A percentile compares a stretch with the other conserved stretches of the same genome.
Conservation (phyloP, 2,329 filamentous ascomycete species). For the Lojkania enalia region DNA sequence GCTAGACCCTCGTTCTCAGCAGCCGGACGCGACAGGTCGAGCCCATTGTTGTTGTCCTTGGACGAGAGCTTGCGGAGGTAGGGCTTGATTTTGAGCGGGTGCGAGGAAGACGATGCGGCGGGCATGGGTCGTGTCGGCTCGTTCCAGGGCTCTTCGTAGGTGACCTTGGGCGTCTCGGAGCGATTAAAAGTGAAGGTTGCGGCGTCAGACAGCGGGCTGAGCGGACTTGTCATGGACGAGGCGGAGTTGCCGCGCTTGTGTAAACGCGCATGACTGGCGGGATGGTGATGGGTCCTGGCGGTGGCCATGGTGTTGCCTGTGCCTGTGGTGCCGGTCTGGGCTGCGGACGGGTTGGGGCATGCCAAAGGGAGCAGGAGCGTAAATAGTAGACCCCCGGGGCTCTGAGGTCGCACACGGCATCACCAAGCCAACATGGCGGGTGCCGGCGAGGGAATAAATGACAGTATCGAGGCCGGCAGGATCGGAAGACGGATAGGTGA, state of each 20-base stretch:
- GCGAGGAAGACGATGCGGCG: constrained; percentile 21
- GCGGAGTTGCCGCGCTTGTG: constrained; percentile 47
- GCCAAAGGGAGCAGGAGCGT: constrained; percentile 1
- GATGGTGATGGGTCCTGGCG: constrained; percentile 24
- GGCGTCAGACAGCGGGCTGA: constrained; percentile 35
- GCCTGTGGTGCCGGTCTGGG: constrained; percentile 5
- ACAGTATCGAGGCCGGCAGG: constrained; percentile 10
- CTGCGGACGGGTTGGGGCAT: constrained; percentile 9
- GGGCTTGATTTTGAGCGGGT: constrained; percentile 56
- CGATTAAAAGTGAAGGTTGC: constrained; percentile 38
- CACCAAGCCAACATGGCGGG: constrained; percentile 28
- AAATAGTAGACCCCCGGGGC: constrained; percentile 19
- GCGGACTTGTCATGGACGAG: constrained; percentile 41
- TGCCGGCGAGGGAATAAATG: not conserved
- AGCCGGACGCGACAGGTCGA: constrained; percentile 59
- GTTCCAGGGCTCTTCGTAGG: constrained; percentile 39
- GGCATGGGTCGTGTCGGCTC: constrained; percentile 31
- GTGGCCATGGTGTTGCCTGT: constrained; percentile 24
- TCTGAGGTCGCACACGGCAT: too few species aligned
- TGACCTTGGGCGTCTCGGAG: constrained; percentile 38
- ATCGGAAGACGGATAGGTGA: constrained; percentile 13
- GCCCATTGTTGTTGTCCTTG: constrained; percentile 50
- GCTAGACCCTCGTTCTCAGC: constrained; percentile 57
- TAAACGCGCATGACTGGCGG: constrained; percentile 42
- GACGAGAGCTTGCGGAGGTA: constrained; percentile 58